Percentiles rank a stretch among this genome's conserved stretches.
Conservation (phyloP, 768 basidiomycete genomes). For the Lactarius evosmus region DNA sequence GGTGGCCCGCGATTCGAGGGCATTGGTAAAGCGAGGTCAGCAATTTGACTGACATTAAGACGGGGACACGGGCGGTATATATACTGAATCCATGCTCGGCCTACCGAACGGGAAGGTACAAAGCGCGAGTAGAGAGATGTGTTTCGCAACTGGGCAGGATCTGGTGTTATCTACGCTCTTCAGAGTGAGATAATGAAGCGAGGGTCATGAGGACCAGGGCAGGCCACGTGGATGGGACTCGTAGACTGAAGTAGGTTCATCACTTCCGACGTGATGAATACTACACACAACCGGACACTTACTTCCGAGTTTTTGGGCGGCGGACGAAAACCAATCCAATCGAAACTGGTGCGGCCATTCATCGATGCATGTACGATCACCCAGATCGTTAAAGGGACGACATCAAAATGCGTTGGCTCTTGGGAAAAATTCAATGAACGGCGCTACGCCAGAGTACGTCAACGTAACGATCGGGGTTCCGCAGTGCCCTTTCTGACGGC, state of each 20-base stretch:
- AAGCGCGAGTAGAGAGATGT: neutral
- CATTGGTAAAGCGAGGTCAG: neutral
- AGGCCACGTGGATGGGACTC: neutral
- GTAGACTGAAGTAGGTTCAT: neutral
- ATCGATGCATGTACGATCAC: neutral
- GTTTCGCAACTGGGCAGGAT: neutral
- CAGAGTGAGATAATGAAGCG: neutral
- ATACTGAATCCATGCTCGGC: neutral
- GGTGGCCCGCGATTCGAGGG: neutral
- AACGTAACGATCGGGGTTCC: neutral
- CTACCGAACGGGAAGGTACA: neutral
- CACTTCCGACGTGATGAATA: neutral
- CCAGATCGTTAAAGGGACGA: too few species aligned
- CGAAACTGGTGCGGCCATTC: neutral
- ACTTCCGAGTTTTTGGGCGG: neutral
- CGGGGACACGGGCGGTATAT: neutral
- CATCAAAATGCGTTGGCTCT: neutral
- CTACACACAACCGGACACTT: neutral
- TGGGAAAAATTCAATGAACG: neutral
- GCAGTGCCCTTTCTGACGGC: neutral
- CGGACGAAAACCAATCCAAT: neutral
- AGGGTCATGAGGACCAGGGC: neutral
- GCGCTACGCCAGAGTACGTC: neutral
- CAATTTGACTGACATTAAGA: neutral
- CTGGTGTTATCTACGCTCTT: neutral